These are phyloP conservation scores for Neurospora sp. DNA, from an alignment of 495 filamentous ascomycete species.

Conservation along the genomic window DNA sequence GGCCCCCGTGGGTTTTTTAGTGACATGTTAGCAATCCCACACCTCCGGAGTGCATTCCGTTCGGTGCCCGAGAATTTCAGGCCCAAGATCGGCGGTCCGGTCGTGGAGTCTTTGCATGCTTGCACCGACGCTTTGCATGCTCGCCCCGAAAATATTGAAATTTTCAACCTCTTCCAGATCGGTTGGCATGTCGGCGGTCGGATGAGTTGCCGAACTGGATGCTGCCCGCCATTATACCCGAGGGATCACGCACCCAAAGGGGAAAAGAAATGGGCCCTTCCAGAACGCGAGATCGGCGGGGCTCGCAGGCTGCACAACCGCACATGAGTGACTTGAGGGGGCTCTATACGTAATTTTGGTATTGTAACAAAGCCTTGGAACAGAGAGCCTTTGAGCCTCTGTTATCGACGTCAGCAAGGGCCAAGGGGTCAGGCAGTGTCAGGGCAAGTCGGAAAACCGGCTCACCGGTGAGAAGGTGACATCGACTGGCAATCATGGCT, in stretches of 20 bases:
- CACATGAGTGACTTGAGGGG: neutral
- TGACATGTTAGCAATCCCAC: neutral
- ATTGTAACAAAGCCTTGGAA: neutral
- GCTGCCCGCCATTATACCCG: neutral
- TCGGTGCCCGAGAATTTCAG: neutral
- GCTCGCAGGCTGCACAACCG: neutral
- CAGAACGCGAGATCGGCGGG: conserved; percentile 11
- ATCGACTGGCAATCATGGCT: neutral
- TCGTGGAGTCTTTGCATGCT: neutral
- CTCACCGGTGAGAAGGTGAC: neutral
- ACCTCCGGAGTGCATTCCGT: neutral
- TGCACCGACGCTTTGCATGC: neutral
- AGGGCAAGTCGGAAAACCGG: neutral
- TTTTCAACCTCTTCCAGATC: neutral
- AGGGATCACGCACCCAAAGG: neutral
- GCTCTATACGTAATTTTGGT: neutral
- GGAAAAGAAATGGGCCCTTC: conserved; percentile 12
- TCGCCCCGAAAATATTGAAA: neutral
- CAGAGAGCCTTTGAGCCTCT: neutral
- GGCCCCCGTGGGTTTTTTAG: neutral
- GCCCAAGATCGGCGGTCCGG: neutral
- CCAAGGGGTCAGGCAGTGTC: neutral
- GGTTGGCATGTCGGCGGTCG: neutral
- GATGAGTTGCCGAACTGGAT: neutral
- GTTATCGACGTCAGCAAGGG: neutral